These are phyloP conservation scores for Penicillium arizonense DNA, from an alignment of 495 filamentous ascomycete species.

Conservation along the genomic window DNA sequence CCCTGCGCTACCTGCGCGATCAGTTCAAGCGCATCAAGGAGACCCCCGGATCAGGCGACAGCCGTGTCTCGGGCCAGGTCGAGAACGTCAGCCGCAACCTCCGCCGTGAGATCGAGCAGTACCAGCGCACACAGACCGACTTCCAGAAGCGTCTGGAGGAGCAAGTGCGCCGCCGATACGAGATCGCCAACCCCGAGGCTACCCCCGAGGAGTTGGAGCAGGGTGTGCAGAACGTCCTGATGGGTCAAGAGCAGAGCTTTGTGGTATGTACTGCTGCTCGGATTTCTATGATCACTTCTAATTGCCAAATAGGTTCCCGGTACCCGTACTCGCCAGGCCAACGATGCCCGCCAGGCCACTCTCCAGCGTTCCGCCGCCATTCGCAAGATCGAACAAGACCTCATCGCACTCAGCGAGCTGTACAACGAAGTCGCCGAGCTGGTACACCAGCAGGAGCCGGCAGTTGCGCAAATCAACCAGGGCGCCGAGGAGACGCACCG, in stretches of 20 bases:
- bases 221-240: constrained; percentile 67
- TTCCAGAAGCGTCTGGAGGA: constrained; percentile 76
- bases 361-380: constrained; percentile 83
- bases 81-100: constrained; percentile 74
- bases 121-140: constrained; percentile 71
- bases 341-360: constrained; percentile 71
- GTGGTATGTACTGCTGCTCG: constrained; percentile 33
- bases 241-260: constrained; percentile 73
- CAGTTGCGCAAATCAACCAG: constrained; percentile 74
- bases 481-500: constrained; percentile 75
- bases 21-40: constrained; percentile 77
- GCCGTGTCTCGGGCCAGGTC: constrained; percentile 73
- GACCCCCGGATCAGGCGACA: constrained; percentile 67
- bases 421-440: constrained; percentile 83
- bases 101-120: constrained; percentile 73
- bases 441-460: constrained; percentile 77
- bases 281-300: neutral
- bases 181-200: constrained; percentile 84
- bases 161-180: constrained; percentile 83
- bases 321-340: constrained; percentile 76
- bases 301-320: constrained; percentile 51
- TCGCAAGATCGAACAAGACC: constrained; percentile 83
- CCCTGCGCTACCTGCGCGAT: constrained; percentile 71
- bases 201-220: constrained; percentile 75
- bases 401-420: constrained; percentile 79